phyloP scores from a whole-genome alignment of 2,329 filamentous ascomycete species.

The Aspergillus sp. region DNA sequence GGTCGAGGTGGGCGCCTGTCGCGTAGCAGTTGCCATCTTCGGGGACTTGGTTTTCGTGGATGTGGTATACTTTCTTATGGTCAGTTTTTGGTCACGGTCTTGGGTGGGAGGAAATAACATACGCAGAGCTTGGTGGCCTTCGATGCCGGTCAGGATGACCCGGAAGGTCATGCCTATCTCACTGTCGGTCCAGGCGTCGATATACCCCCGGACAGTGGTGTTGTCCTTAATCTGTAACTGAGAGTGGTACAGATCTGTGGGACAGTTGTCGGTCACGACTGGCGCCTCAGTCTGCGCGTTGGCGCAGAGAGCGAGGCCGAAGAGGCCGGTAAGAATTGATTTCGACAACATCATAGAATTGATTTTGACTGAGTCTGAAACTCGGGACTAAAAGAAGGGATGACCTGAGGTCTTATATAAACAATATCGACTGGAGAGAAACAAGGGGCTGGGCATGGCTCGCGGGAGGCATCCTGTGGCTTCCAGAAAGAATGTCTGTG shows the following conservation, averaged over 20 bases:
- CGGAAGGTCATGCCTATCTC: conserved; percentile 57
- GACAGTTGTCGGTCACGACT: conserved; percentile 55
- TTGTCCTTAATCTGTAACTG: conserved; percentile 54
- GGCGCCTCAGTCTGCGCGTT: conserved; percentile 30
- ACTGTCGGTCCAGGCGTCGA: conserved; percentile 48
- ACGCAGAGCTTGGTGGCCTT: conserved; percentile 55
- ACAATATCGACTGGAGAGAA: no score
- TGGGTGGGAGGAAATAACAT: conserved; percentile 41
- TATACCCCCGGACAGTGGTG: conserved; percentile 54
- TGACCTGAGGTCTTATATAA: no score
- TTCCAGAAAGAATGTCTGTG: no score
- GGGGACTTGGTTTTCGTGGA: conserved; percentile 65
- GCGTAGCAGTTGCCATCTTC: conserved; percentile 67
- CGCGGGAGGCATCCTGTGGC: no score
- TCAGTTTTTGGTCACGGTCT: background rate
- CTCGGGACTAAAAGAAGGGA: no score
- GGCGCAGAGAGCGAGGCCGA: conserved; percentile 10
- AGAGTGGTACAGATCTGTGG: conserved; percentile 54
- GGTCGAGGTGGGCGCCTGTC: conserved; percentile 68
- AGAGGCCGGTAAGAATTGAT: conserved; percentile 4
- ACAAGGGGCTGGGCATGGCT: no score
- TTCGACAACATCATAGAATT: conserved; percentile 7
- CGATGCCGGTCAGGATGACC: conserved; percentile 58
- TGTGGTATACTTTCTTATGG: conserved; percentile 59
- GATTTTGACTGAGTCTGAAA: background rate